Base-by-base conservation (phyloP, 164 flowering plant species). In the Malania oleifera region DNA sequence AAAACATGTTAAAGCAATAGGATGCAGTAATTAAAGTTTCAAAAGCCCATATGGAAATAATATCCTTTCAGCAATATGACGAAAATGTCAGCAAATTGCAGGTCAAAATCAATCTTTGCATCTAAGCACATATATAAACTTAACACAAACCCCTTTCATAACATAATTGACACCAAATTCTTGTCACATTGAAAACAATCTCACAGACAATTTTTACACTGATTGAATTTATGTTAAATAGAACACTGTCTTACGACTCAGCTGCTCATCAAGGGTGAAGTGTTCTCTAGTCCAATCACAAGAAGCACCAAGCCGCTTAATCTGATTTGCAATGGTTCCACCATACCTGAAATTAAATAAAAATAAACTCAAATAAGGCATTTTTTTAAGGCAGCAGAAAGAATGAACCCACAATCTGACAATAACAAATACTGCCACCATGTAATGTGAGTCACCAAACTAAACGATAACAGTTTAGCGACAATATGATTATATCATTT, bases 241-340 rank as follows among this genome's bases (percentile, higher is more conserved):
- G 75, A 73, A 66, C 73, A 72, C 71, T 77, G 63, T 63, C 96
- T 91, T 89, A 88, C 98, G 87, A 77, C 96, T 91, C 74, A 91
- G 95, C 81, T 85, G 87, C 67, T 87, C 92, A 81, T 91, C 98
- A 66, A 91, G 93, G 46, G 98, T 91, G 70, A 91, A 91, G 63
- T 71, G 92, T 59, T 91, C 96, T 75, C 91, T 77, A 35, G 69
- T 75, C 98, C 98, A 91, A 76, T 91, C 98, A 77, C 98, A 91
- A 59, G 98, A 91, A 60, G 98, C 98, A 49, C 98, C 98, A 66
- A 91, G 82, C 74, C 98, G 83, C 79, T 73, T 87, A 31, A 91
- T 91, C 73, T 91, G 98, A 64, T 77, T 87, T 56, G 96, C 85
- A 43, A 91, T 91, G 43, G 92, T 75, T 66, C 95, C 87, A 35